Evolutionary conservation across 148 eudicot genomes (phyloP).

Genomic region (Dianthus caryophyllus): DNA sequence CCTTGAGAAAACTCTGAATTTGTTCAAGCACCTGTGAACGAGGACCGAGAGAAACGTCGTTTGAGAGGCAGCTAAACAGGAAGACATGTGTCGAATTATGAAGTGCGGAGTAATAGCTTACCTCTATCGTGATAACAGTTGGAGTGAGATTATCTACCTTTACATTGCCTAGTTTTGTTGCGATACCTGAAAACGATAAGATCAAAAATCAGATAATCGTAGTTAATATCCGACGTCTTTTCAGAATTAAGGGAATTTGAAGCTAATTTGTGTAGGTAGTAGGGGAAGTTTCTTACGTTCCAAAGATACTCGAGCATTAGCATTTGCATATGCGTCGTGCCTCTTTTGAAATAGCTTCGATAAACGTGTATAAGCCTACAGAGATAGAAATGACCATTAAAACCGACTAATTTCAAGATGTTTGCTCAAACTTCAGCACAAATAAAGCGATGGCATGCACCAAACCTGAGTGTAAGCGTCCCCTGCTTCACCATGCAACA

Average conservation of each 20-base stretch:
- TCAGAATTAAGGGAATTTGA: not conserved
- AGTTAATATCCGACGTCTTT: not conserved
- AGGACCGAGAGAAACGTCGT: not conserved
- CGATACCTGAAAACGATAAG: slow-evolving; percentile 37
- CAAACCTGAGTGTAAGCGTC: slow-evolving; percentile 77
- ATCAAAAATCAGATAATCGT: not conserved
- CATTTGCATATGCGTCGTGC: slow-evolving; percentile 68
- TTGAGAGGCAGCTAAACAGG: not conserved
- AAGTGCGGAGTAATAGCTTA: slow-evolving; percentile 22
- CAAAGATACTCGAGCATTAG: slow-evolving; percentile 70
- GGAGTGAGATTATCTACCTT: slow-evolving; percentile 50
- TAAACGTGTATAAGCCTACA: slow-evolving; percentile 61
- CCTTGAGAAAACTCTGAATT: slow-evolving; percentile 34
- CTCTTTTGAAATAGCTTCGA: slow-evolving; percentile 63
- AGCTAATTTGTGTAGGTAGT: not conserved
- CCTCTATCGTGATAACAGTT: slow-evolving; percentile 48
- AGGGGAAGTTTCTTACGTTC: slow-evolving; percentile 48
- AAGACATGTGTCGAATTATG: not conserved
- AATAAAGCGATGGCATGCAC: not conserved
- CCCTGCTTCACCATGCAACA: slow-evolving; percentile 61
- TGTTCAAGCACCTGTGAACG: slow-evolving; percentile 41
- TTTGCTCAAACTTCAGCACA: not conserved
- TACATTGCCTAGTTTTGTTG: slow-evolving; percentile 42
- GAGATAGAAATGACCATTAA: not conserved
- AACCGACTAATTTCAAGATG: not conserved